These are phyloP conservation scores for Alternaria ventricosa DNA, from an alignment of 2,329 filamentous ascomycete species.

Conservation along the genomic window DNA sequence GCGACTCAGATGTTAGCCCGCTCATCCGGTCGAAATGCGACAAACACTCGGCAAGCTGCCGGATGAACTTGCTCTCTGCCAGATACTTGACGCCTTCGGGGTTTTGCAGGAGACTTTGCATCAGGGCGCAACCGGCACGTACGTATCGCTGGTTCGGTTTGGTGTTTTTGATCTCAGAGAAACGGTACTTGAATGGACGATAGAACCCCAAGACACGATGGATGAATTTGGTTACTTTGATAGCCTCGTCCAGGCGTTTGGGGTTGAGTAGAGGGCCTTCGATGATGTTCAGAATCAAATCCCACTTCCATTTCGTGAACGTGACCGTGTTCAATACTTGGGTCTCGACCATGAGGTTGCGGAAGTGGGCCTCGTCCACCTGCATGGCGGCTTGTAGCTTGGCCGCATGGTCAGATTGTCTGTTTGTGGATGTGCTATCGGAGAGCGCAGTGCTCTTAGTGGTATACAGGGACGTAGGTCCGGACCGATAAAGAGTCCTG, in stretches of 20 bases:
- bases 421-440: slow-evolving; percentile 35
- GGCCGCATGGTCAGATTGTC: slow-evolving; percentile 51
- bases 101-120: slow-evolving; percentile 85
- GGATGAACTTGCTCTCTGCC: slow-evolving; percentile 87
- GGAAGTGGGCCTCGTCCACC: slow-evolving; percentile 70
- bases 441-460: slow-evolving; percentile 31
- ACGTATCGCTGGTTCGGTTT: slow-evolving; percentile 95
- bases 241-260: slow-evolving; percentile 90
- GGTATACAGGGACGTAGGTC: slow-evolving; percentile 51
- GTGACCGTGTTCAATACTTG: slow-evolving; percentile 89
- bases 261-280: slow-evolving; percentile 91
- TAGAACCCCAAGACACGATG: slow-evolving; percentile 95
- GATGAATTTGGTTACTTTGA: slow-evolving; percentile 94
- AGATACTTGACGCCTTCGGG: slow-evolving; percentile 84
- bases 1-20: slow-evolving; percentile 75
- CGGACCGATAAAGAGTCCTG: slow-evolving; percentile 84
- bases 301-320: slow-evolving; percentile 97
- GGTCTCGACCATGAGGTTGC: slow-evolving; percentile 73
- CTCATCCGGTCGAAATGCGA: slow-evolving; percentile 91
- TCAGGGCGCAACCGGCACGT: slow-evolving; percentile 83
- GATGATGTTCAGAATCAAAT: slow-evolving; percentile 85
- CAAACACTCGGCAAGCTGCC: slow-evolving; percentile 93
- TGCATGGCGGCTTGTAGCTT: slow-evolving; percentile 65
- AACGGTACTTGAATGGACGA: slow-evolving; percentile 94
- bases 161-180: slow-evolving; percentile 87